A percentile compares a stretch with the other conserved stretches of the same genome.
phyloP scores from a whole-genome alignment of 768 basidiomycete genomes.

The Boletus sensibilis region DNA sequence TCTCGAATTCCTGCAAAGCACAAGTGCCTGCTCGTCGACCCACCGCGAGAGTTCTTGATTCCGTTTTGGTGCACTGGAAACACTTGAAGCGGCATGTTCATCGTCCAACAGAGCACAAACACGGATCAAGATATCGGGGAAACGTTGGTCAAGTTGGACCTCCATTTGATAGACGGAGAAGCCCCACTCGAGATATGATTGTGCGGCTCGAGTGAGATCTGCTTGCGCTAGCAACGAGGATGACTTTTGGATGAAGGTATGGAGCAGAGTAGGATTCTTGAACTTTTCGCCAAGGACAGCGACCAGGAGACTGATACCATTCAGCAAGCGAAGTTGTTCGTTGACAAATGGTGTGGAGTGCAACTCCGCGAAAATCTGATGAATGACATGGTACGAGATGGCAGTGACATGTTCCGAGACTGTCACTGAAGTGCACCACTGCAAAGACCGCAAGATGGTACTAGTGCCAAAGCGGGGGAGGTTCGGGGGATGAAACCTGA shows the following conservation, averaged over 20 bases:
- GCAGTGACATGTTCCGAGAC: slow-evolving; percentile 47
- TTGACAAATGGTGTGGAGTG: slow-evolving; percentile 72
- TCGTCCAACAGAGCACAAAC: slow-evolving; percentile 61
- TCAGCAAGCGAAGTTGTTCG: slow-evolving; percentile 75
- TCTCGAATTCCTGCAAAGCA: slow-evolving; percentile 39
- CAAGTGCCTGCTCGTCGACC: slow-evolving; percentile 56
- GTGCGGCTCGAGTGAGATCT: slow-evolving; percentile 66
- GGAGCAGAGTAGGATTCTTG: slow-evolving; percentile 57
- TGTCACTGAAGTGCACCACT: slow-evolving; percentile 53
- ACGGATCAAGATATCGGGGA: slow-evolving; percentile 70
- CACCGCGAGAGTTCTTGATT: slow-evolving; percentile 56
- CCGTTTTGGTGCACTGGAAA: slow-evolving; percentile 31
- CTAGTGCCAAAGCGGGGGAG: slow-evolving; percentile 54
- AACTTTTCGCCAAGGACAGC: slow-evolving; percentile 58
- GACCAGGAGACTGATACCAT: slow-evolving; percentile 72
- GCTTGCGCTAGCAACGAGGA: slow-evolving; percentile 61
- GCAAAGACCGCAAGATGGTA: slow-evolving; percentile 52
- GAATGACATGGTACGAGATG: slow-evolving; percentile 74
- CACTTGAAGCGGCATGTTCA: slow-evolving; percentile 38
- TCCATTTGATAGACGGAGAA: slow-evolving; percentile 50
- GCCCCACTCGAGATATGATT: slow-evolving; percentile 79
- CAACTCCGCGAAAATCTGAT: slow-evolving; percentile 66
- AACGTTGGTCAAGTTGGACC: slow-evolving; percentile 44
- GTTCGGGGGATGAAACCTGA: slow-evolving; percentile 61
- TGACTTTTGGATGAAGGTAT: slow-evolving; percentile 66